Conservation (phyloP, 768 basidiomycete species). For the Lentinula aciculospora region DNA sequence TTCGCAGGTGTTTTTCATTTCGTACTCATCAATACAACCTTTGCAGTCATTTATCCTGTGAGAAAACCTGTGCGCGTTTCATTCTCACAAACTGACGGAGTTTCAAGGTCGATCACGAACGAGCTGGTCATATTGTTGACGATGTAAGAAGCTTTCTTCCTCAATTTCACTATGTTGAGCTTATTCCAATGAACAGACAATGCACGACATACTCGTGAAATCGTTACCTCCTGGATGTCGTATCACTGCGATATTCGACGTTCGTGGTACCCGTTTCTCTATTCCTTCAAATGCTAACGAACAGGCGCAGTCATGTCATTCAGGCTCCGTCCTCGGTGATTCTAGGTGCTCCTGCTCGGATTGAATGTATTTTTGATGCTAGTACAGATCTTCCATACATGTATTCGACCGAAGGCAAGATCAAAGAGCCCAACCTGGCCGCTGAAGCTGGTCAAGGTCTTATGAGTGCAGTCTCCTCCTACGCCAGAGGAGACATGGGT, state of each 20-base stretch:
- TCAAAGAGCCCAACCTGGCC: conserved; percentile 90
- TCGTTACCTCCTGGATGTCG: conserved; percentile 84
- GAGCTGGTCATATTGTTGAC: conserved; percentile 77
- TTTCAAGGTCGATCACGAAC: conserved; percentile 42
- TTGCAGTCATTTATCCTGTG: conserved; percentile 80
- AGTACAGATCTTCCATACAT: conserved; percentile 60
- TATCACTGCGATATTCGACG: conserved; percentile 78
- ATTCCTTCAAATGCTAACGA: conserved; percentile 3
- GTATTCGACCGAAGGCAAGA: conserved; percentile 93
- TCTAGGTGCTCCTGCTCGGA: background rate
- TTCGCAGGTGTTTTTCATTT: background rate
- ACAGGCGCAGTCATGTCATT: conserved; percentile 68
- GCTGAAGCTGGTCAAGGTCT: conserved; percentile 86
- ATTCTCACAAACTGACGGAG: background rate
- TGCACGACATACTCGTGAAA: conserved; percentile 79
- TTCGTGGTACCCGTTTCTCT: conserved; percentile 25
- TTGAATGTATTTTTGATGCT: background rate
- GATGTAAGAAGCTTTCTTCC: conserved; percentile 52
- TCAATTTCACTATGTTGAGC: background rate
- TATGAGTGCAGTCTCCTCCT: conserved; percentile 71
- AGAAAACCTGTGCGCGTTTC: conserved; percentile 30
- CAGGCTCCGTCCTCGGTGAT: conserved; percentile 80
- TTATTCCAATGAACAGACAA: conserved; percentile 33
- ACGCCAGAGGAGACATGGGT: conserved; percentile 73
- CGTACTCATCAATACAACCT: background rate